phyloP scores from a whole-genome alignment of 176 grass and related monocot species.

The Leersia perrieri region DNA sequence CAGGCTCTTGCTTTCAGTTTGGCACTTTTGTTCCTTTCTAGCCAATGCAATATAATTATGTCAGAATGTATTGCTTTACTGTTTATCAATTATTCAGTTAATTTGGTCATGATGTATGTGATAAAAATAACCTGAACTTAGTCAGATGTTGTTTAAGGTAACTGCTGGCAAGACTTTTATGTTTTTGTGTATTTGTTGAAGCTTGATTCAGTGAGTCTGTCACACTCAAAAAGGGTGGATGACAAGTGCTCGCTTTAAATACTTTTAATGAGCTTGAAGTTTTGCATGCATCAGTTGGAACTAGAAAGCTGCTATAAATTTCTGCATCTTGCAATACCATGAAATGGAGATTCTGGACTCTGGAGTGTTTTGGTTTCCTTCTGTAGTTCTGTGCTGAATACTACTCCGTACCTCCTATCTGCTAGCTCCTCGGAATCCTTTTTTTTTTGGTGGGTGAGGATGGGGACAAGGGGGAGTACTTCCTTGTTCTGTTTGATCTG shows the following conservation, averaged over 20 bases:
- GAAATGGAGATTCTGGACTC: neutral
- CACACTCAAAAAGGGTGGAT: neutral
- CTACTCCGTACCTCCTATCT: neutral
- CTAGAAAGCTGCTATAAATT: neutral
- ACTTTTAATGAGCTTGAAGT: neutral
- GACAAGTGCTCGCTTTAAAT: neutral
- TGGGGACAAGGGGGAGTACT: no score
- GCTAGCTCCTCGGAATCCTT: neutral
- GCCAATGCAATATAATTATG: neutral
- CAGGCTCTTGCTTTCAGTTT: neutral
- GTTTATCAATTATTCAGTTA: neutral
- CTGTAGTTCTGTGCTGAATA: neutral
- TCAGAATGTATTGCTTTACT: neutral
- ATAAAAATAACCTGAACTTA: neutral
- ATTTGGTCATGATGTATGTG: neutral
- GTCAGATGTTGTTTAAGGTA: neutral
- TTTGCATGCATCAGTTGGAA: neutral
- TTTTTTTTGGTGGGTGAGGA: no score
- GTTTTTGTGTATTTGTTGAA: neutral
- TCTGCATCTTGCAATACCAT: neutral
- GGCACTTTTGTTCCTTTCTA: neutral
- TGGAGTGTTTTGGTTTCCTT: neutral
- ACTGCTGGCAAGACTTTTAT: neutral
- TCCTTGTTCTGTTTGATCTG: neutral
- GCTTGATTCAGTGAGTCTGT: neutral